Percentiles rank a stretch among this genome's conserved stretches.
Conservation (phyloP, 129 eudicot species). For the Centrapalus pauciflorus region DNA sequence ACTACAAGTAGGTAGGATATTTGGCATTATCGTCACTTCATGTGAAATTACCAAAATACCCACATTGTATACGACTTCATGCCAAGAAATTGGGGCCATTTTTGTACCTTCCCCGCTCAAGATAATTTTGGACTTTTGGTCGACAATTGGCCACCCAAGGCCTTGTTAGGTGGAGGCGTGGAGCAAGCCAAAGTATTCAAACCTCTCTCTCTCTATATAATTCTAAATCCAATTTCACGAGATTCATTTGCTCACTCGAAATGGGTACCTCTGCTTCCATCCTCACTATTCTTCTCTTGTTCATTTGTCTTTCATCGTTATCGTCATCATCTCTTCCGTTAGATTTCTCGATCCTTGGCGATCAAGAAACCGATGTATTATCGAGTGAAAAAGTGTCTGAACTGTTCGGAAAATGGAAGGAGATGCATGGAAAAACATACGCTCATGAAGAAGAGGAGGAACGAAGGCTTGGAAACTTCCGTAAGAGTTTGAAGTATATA, state of each 20-base stretch:
- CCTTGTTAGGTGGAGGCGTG: constrained; percentile 31
- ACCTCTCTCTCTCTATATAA: background rate
- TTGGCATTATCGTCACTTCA: background rate
- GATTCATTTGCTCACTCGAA: constrained; percentile 26
- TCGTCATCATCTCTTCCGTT: constrained; percentile 17
- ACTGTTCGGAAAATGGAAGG: constrained; percentile 49
- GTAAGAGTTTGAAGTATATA: constrained; percentile 36
- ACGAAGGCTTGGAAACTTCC: constrained; percentile 41
- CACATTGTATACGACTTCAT: background rate
- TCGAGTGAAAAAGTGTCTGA: constrained; percentile 34
- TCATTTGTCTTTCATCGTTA: constrained; percentile 2
- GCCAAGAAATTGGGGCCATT: constrained; percentile 10
- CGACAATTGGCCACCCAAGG: constrained; percentile 16
- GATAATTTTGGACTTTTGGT: constrained; percentile 11
- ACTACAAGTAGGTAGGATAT: constrained; percentile 8
- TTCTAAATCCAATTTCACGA: background rate
- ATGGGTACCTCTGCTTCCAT: constrained; percentile 31
- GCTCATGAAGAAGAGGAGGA: constrained; percentile 34
- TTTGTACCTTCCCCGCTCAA: constrained; percentile 12
- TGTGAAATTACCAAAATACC: constrained; percentile 18
- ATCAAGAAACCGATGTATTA: constrained; percentile 21
- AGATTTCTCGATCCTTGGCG: constrained; percentile 32
- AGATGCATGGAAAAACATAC: constrained; percentile 47
- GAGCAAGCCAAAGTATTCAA: constrained; percentile 25
- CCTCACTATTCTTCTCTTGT: constrained; percentile 24